Base-by-base conservation (phyloP, 2,329 filamentous ascomycete species). In the Sclerotinia trifoliorum region DNA sequence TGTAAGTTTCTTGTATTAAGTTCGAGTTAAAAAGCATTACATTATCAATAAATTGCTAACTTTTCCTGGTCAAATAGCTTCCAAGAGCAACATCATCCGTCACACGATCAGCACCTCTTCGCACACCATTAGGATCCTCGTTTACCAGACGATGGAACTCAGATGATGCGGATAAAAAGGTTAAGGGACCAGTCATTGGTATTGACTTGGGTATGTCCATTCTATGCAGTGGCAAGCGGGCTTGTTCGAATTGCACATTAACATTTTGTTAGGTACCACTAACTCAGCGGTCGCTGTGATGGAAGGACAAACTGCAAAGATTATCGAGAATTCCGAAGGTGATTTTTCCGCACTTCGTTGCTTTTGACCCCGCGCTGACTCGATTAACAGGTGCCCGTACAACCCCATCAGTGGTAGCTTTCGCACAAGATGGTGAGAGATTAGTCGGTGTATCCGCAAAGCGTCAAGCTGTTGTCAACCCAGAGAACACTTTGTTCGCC, bases 291-390 rank as follows among this genome's bases (percentile, higher is more conserved):
- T 98, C 71, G 94, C 94, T 78, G 85, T 98, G 74, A 97, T 98
- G 94, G 94, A 98, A 86, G 95, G 94, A 82, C 96, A 96, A 86
- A 83, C 86, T 68, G 93, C 94, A 76, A 93, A 90, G 83, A 98
- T 98, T 80, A 98, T 98, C 80, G 94, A 97, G 83, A 98, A 98
- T 87, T 85, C 94, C 39, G 94, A 98, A 86, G 94, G 93, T 93
- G 83, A 26, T 32, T 51, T 21, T 13, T 24, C 39, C 7, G 7
- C 13, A 19, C 17, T n/a, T 5, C 42, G 15, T 10, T 21, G 21
- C 26, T n/a, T n/a, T 21, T 21, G 54, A 42, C 55, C 67, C 55
- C 26, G 42, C 26, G 49, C 39, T 62, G 44, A 42, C 15, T 35
- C 46, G 21, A 57, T 32, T 32, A 65, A 26, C 66, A 93, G 91